Evolutionary conservation across 345 rosid genomes (phyloP).

Genomic region (Geranium brycei): DNA sequence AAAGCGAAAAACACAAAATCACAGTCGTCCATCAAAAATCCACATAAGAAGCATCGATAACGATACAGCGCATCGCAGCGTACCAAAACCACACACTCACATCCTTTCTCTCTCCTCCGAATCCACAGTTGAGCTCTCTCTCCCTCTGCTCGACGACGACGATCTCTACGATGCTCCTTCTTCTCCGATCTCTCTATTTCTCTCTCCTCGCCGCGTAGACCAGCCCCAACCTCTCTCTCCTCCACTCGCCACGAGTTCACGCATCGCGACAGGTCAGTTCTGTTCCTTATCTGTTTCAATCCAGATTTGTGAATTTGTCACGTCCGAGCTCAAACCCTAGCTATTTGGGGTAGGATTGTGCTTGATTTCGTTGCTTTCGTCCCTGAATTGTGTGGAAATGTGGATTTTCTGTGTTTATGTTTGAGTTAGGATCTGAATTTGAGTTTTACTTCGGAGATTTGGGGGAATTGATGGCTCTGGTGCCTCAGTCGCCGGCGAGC

Average conservation of each 20-base stretch:
- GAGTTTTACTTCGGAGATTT: not conserved
- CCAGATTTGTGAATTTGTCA: not conserved
- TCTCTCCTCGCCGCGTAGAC: not conserved
- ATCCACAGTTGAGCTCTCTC: too few species aligned
- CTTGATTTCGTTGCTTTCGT: not conserved
- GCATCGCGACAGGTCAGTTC: not conserved
- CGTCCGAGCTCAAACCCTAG: not conserved
- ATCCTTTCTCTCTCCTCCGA: too few species aligned
- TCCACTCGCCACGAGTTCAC: not conserved
- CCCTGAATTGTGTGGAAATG: conserved; percentile 4
- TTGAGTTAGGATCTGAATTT: conserved; percentile 6
- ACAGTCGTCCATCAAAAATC: too few species aligned
- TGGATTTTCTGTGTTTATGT: not conserved
- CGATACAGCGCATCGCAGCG: too few species aligned
- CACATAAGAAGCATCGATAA: too few species aligned
- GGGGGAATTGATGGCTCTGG: conserved; percentile 42
- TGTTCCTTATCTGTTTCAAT: not conserved
- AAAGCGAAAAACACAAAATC: too few species aligned
- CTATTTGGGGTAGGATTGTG: too few species aligned
- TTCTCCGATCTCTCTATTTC: not conserved
- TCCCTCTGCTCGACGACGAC: conserved; percentile 10
- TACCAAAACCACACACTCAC: too few species aligned
- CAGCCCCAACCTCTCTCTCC: conserved; percentile 1
- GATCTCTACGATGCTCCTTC: conserved; percentile 38
- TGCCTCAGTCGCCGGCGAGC: conserved; percentile 31